Evolutionary conservation across 768 basidiomycete genomes (phyloP).

Genomic region (Jaapia argillacea): DNA sequence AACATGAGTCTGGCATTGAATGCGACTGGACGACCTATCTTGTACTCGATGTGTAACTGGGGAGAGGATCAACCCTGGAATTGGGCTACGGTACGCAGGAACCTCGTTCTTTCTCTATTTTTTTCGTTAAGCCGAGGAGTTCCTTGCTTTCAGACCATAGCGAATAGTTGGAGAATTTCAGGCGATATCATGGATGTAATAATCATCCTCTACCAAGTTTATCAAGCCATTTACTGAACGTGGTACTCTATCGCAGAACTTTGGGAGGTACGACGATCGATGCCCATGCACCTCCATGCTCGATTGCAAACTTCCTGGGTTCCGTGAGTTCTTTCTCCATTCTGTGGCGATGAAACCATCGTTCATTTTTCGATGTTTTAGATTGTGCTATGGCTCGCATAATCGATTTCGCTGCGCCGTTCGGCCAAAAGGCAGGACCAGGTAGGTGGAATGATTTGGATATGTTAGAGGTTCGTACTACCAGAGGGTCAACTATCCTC

Average conservation of each 20-base stretch:
- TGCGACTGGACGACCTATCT: conserved; percentile 27
- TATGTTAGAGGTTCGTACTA: conserved; percentile 23
- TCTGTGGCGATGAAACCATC: neutral
- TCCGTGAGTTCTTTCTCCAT: conserved; percentile 22
- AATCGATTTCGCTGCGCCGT: conserved; percentile 26
- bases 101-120: too few relatives aligned
- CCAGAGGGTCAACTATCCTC: neutral
- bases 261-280: conserved; percentile 24
- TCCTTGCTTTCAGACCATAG: conserved; percentile 12
- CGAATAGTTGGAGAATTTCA: conserved; percentile 21
- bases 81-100: conserved; percentile 25
- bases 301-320: conserved; percentile 28
- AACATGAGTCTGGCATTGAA: conserved; percentile 27
- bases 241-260: conserved; percentile 13
- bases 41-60: conserved; percentile 31
- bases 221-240: neutral
- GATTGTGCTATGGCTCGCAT: conserved; percentile 24
- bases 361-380: conserved; percentile 2
- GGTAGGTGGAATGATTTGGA: conserved; percentile 29
- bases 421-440: conserved; percentile 23
- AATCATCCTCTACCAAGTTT: too few relatives aligned
- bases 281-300: conserved; percentile 25
- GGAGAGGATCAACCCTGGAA: conserved; percentile 31
- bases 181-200: conserved; percentile 21
- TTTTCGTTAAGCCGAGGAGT: neutral